These are phyloP conservation scores for Asterella californica DNA, from an alignment of 225 moss, liverwort and hornwort species.

Conservation along the genomic window DNA sequence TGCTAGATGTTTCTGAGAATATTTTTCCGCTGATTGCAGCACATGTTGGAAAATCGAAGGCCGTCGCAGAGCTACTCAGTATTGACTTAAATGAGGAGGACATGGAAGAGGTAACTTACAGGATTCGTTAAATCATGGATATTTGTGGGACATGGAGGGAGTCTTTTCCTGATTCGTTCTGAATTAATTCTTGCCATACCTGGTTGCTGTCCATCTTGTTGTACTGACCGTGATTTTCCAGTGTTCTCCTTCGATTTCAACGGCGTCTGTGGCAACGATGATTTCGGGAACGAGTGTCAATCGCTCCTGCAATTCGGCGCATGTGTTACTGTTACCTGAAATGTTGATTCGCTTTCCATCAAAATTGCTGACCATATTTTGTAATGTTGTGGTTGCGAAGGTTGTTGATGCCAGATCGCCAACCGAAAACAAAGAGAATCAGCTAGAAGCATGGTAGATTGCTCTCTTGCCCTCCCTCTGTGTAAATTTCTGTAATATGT, in stretches of 20 bases:
- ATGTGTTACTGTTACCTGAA: neutral
- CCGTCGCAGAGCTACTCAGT: constrained; percentile 43
- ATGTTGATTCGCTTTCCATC: neutral
- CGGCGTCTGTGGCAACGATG: neutral
- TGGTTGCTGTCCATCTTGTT: no score
- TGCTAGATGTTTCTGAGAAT: neutral
- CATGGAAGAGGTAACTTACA: constrained; percentile 39
- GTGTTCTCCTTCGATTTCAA: neutral
- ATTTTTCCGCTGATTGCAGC: constrained; percentile 24
- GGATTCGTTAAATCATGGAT: neutral
- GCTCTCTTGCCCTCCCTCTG: neutral
- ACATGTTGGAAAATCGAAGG: constrained; percentile 39
- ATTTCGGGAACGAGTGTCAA: neutral
- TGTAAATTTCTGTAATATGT: no score
- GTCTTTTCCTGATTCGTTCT: neutral
- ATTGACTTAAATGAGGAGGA: constrained; percentile 36
- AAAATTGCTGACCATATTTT: neutral
- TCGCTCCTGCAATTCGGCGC: neutral
- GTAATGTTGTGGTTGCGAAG: constrained; percentile 17
- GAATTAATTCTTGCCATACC: neutral
- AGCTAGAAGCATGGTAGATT: constrained; percentile 29
- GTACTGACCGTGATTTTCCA: no score
- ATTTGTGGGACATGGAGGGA: neutral
- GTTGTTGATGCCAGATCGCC: constrained; percentile 25
- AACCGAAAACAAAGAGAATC: constrained; percentile 42